A percentile compares a stretch with the other conserved stretches of the same genome.
These are phyloP conservation scores for Malassezia nana DNA, from an alignment of 1,284 basidiomycete species.

Conservation along the genomic window DNA sequence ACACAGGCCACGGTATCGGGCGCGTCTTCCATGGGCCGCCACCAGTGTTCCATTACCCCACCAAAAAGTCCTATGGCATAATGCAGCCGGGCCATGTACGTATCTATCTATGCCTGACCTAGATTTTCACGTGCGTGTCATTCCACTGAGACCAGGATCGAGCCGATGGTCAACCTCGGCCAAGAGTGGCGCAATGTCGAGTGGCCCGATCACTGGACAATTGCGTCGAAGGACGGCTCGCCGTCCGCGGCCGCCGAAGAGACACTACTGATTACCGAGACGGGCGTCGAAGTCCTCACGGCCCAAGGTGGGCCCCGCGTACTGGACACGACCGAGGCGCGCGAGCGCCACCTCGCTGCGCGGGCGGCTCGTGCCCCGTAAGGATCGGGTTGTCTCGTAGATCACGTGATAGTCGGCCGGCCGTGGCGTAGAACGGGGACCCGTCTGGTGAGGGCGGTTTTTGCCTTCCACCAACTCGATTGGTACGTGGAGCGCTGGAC, in stretches of 20 bases:
- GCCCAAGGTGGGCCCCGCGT: conserved; percentile 36
- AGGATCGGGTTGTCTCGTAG: not conserved
- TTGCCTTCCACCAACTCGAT: not conserved
- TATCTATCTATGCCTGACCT: not conserved
- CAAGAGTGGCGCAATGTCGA: conserved; percentile 34
- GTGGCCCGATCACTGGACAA: conserved; percentile 48
- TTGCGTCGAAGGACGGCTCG: conserved; percentile 38
- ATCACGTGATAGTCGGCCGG: conserved; percentile 16
- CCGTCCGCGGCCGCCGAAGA: conserved; percentile 44
- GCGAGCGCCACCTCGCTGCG: conserved; percentile 18
- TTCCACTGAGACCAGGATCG: conserved; percentile 30
- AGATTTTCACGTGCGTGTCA: conserved; percentile 16
- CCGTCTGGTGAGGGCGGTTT: not conserved
- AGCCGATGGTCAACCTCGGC: conserved; percentile 47
- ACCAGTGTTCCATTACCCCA: conserved; percentile 64
- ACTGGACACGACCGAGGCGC: conserved; percentile 38
- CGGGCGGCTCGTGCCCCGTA: too few relatives aligned
- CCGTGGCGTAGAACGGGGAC: conserved; percentile 2
- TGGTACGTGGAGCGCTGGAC: not conserved
- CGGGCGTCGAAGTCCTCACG: conserved; percentile 45
- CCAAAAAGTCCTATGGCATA: conserved; percentile 44
- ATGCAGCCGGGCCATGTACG: conserved; percentile 44
- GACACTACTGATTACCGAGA: conserved; percentile 43
- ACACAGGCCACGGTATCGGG: conserved; percentile 79
- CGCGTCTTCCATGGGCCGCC: conserved; percentile 69